Evolutionary conservation across 768 basidiomycete species (phyloP), one percentile per base, ranked within the genome.

Genomic region (Tulasnella sp.): DNA sequence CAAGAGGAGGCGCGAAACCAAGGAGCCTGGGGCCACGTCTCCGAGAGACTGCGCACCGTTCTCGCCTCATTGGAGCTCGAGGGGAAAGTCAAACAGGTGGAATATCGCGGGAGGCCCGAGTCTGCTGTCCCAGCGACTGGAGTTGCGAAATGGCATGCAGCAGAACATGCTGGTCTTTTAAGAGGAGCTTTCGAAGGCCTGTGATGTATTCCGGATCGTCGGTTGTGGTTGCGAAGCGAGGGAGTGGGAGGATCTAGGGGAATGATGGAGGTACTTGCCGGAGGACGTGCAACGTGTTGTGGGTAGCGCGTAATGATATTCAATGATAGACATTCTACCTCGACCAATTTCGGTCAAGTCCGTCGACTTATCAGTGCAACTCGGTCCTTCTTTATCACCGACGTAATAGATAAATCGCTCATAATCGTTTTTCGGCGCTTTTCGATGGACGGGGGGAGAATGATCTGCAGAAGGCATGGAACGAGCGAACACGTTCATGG

Each of bases 1-100:
- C 95, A 97, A 81, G 95, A 96, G 80, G 95, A 96, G 81, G 91
- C 94, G 2, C 88, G 85, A 81, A 97, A 97, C 81, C 94, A 96
- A 82, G 95, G 95, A 1, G 88, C 91, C 2, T 96, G 87, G 85
- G 82, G 84, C 15, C 91, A 93, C 83, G 91, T 93, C 58, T 82
- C 81, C 45, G 84, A 85, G 1, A 85, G 94, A 79, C 83, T 94
- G 74, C 83, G 84, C 7, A 80, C 78, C 29, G 86, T 93, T 38
- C 81, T 94, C 79, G 49, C 49, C 7, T 49, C 49, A 22, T 81
- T 82, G 29, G 82, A 79, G 67, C 77, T 83, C 82, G 83, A 86
- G 77, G 38, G 77, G 69, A 76, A 78, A 15, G 40, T 80, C 76
- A 79, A 75, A 77, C 81, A 79, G 34, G 80, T 93, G 68, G 81